These are phyloP conservation scores for Musa acuminata DNA, from an alignment of 176 grass and related monocot genomes.

Conservation along the genomic window DNA sequence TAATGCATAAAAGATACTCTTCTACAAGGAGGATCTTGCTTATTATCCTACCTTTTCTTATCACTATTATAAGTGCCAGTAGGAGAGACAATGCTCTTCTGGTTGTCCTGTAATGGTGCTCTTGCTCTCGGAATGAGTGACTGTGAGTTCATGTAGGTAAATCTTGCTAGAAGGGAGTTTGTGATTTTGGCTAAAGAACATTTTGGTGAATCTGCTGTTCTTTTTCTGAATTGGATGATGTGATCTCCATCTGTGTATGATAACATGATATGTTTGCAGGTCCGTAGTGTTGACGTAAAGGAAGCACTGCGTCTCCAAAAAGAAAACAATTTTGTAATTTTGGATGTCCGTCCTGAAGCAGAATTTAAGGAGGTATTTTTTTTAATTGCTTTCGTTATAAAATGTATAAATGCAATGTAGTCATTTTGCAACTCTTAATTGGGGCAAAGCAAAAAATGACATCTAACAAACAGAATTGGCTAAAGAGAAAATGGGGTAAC, in stretches of 20 bases:
- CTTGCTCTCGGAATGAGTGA: not conserved
- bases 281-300: slow-evolving; percentile 90
- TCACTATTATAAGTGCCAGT: too few species aligned
- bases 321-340: slow-evolving; percentile 91
- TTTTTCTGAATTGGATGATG: slow-evolving; percentile 1
- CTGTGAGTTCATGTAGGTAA: not conserved
- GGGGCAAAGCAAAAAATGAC: too few species aligned
- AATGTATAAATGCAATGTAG: not conserved
- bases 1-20: too few species aligned
- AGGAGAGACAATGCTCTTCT: too few species aligned
- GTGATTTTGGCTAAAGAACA: not conserved
- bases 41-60: too few species aligned
- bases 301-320: slow-evolving; percentile 96
- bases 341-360: slow-evolving; percentile 89
- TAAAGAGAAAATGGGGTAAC: too few species aligned
- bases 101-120: not conserved
- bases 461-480: too few species aligned
- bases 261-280: slow-evolving; percentile 39
- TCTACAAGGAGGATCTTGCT: too few species aligned
- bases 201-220: not conserved
- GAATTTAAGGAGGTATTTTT: slow-evolving; percentile 73
- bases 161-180: not conserved
- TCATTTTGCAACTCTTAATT: too few species aligned
- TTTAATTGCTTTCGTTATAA: not conserved
- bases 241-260: slow-evolving; percentile 2